Base-by-base conservation (phyloP, 139 green algal genomes). In the Bryopsis sp. region DNA sequence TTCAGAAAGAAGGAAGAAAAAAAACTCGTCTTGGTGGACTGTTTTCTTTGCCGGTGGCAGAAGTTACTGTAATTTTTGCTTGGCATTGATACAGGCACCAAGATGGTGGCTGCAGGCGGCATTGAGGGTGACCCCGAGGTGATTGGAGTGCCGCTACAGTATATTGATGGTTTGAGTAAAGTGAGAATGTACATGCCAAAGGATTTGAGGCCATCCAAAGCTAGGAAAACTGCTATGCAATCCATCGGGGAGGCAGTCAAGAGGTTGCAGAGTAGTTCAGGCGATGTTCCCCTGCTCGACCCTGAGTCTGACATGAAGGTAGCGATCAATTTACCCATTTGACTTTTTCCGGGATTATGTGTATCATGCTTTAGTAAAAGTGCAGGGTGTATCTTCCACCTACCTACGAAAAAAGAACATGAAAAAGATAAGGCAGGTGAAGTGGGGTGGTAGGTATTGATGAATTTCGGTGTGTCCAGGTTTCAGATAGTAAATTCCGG, bases 291-390 rank as follows among this genome's bases (percentile, higher is more conserved):
- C 3, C n/a, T 65, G n/a, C 31, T 65, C 5, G 29, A 65, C 43
- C 58, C 58, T n/a, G 29, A 47, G 32, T 47, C 39, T 26, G 58
- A 65, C 29, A 65, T 65, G 58, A 65, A 65, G n/a, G 58, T 65
- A 46, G 15, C 7, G 43, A 22, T 24, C 24, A 5, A 6, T 65
- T 7, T n/a, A n/a, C n/a, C n/a, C n/a, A n/a, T n/a, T n/a, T n/a
- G n/a, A n/a, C n/a, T n/a, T n/a, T n/a, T n/a, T n/a, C n/a, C n/a
- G n/a, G n/a, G n/a, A n/a, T n/a, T n/a, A n/a, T n/a, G n/a, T n/a
- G n/a, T n/a, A 26, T n/a, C 24, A 65, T 65, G 4, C 24, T 26
- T 7, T 61, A 8, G 7, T 61, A 26, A 19, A 28, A 47, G 31
- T 32, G 50, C 26, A n/a, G 3, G 43, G 19, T 24, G 24, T 4